Evolutionary conservation across 148 eudicot species (phyloP).

Genomic region (Polygonum maritimum): DNA sequence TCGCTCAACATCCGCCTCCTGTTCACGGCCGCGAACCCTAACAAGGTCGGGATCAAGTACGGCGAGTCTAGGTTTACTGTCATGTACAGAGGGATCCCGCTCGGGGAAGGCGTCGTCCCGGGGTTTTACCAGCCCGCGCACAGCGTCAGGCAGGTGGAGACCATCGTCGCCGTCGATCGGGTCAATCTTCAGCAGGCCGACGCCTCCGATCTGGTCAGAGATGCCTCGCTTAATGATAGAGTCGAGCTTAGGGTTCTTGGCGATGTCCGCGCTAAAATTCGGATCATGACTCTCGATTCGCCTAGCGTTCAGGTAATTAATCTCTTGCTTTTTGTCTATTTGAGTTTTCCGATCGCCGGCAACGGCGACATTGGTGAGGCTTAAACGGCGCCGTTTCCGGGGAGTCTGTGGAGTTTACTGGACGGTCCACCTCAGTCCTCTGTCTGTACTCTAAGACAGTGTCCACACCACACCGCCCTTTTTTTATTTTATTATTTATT

Average conservation of each 20-base stretch:
- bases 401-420: not conserved
- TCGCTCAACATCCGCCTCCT: constrained; percentile 41
- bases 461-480: constrained; percentile 5
- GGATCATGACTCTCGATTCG: constrained; percentile 66
- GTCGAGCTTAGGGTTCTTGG: constrained; percentile 78
- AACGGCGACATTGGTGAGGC: not conserved
- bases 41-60: constrained; percentile 88
- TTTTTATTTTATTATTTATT: not conserved
- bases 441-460: not conserved
- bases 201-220: constrained; percentile 59
- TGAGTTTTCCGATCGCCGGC: not conserved
- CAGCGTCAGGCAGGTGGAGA: constrained; percentile 49
- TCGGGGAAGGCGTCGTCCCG: constrained; percentile 62
- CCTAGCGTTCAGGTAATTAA: constrained; percentile 67
- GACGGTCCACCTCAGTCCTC: not conserved
- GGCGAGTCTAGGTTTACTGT: constrained; percentile 65
- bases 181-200: constrained; percentile 69
- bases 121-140: constrained; percentile 81
- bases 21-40: constrained; percentile 73
- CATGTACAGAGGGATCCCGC: constrained; percentile 76
- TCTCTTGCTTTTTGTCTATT: not conserved
- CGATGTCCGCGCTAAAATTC: constrained; percentile 84
- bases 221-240: constrained; percentile 68
- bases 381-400: constrained; percentile 3
- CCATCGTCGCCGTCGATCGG: constrained; percentile 54